These are phyloP conservation scores for Orychophragmus violaceus DNA, from an alignment of 345 rosid genomes.

Conservation along the genomic window DNA sequence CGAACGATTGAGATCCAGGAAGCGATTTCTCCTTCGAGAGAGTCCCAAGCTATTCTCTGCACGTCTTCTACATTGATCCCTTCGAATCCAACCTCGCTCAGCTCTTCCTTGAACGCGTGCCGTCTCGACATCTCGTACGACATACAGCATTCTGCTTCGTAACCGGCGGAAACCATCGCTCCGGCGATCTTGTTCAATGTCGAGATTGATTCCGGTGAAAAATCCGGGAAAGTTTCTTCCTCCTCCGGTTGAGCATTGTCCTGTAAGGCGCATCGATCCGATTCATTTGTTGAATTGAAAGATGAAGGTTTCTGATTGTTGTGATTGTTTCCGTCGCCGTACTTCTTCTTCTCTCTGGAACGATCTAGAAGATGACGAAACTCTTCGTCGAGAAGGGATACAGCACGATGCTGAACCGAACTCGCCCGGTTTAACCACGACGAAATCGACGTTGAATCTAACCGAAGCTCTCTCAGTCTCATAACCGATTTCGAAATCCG, in stretches of 20 bases:
- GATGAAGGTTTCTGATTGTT: conserved; percentile 17
- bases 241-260: conserved; percentile 11
- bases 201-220: conserved; percentile 37
- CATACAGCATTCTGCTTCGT: conserved; percentile 61
- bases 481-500: conserved; percentile 37
- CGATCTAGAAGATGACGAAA: conserved; percentile 51
- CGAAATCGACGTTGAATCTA: conserved; percentile 18
- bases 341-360: conserved; percentile 12
- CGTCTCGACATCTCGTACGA: conserved; percentile 44
- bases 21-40: conserved; percentile 62
- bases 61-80: conserved; percentile 63
- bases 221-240: conserved; percentile 38
- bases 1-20: conserved; percentile 52
- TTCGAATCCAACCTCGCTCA: conserved; percentile 48
- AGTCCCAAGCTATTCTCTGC: conserved; percentile 65
- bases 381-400: conserved; percentile 60
- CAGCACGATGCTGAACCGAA: conserved; percentile 47
- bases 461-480: conserved; percentile 24
- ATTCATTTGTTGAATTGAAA: conserved; percentile 7
- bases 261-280: conserved; percentile 10
- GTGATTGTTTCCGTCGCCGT: not conserved
- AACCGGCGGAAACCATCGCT: conserved; percentile 62
- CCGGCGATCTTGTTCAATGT: conserved; percentile 46
- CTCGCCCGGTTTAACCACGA: conserved; percentile 42
- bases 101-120: conserved; percentile 44